Percentiles rank a stretch among this genome's conserved stretches.
Evolutionary conservation across 1,139 yeast genomes (phyloP).

Genomic region (Casaregolazyma lundiana): DNA sequence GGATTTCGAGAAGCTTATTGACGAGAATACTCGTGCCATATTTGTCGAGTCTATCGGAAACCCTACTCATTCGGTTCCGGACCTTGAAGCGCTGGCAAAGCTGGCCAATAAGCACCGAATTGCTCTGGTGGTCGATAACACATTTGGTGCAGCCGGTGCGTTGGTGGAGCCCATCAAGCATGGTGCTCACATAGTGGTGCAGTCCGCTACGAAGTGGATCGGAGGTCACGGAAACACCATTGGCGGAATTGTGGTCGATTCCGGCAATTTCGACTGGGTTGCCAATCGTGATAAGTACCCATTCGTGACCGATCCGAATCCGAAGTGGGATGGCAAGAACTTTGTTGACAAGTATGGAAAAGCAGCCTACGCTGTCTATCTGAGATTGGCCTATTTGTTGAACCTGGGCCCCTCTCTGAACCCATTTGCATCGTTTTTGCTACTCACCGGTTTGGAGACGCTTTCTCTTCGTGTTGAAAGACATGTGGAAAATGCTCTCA

Average conservation of each 20-base stretch:
- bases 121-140: conserved; percentile 93
- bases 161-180: conserved; percentile 77
- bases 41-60: conserved; percentile 91
- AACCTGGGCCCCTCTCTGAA: conserved; percentile 87
- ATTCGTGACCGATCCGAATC: conserved; percentile 84
- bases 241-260: conserved; percentile 86
- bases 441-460: conserved; percentile 90
- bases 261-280: conserved; percentile 90
- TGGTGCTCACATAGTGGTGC: conserved; percentile 82
- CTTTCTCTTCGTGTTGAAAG: conserved; percentile 90
- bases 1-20: conserved; percentile 68
- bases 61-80: conserved; percentile 91
- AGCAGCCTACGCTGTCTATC: conserved; percentile 72
- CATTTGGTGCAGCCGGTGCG: conserved; percentile 96
- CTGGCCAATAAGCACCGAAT: conserved; percentile 85
- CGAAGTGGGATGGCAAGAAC: conserved; percentile 86
- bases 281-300: conserved; percentile 81
- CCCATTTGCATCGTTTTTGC: conserved; percentile 84
- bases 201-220: conserved; percentile 97
- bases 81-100: conserved; percentile 69
- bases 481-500: conserved; percentile 79
- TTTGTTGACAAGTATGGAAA: conserved; percentile 79
- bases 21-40: conserved; percentile 81
- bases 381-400: conserved; percentile 81
- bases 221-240: conserved; percentile 97